Evolutionary conservation across 2,329 filamentous ascomycete species (phyloP), one percentile per base, ranked within the genome.

Genomic region (Endothia cerciana): DNA sequence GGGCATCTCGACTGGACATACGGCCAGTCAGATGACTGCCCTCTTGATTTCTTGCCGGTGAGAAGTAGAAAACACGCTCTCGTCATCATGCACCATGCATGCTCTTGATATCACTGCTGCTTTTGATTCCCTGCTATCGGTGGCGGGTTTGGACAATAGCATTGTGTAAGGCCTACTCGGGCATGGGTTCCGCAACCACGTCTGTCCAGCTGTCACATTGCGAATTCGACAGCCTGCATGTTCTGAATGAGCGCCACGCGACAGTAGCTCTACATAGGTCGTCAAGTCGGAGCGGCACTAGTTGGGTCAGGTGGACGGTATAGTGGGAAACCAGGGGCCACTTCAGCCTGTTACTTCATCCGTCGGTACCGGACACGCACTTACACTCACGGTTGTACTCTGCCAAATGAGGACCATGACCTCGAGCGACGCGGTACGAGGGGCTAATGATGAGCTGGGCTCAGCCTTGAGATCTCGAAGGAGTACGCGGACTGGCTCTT

Each of bases 241-340:
- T 43, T 33, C 56, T 13, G 45, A 41, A 40, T 43, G 36, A 25
- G 25, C 62, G 38, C 56, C 19, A 58, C 25, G 47, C 62, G 36
- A 43, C 59, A 47, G 36, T 17, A 53, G 25, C 43, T 36, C 40
- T n/a, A n/a, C n/a, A n/a, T n/a, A 38, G 49, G 45, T 22, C 38
- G 45, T 17, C 58, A 33, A 60, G 56, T 41, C 17, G 38, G 38
- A 30, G 5, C 60, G 64, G 49, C 60, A 60, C 60, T 63, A 51
- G 59, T 43, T 53, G 30, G 64, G 60, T 66, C 64, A 66, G 60
- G 55, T 60, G 64, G 51, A 40, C 28, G 19, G 28, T 8, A 58
- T 55, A 41, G 41, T 43, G 45, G 36, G 41, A 66, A 30, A 10
- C 47, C 38, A 41, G 55, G 28, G 25, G 17, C 45, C n/a, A 22